Base-by-base conservation (phyloP, 1,139 yeast species). In the Suzukiozyma palmioleophila region DNA sequence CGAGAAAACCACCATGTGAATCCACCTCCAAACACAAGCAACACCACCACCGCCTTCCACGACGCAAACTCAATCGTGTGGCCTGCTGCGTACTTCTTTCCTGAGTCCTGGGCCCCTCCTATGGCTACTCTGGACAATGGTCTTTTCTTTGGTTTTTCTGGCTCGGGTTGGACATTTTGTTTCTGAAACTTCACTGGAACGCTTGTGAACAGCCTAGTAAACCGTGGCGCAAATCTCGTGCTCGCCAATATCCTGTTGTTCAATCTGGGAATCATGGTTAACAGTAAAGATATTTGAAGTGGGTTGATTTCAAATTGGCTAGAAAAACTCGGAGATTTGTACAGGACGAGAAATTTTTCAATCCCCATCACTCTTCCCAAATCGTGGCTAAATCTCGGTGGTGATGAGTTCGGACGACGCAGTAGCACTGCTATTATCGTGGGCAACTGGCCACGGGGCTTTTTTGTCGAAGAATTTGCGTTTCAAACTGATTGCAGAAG, bases 1-100 rank as follows among this genome's bases (percentile, higher is more conserved):
- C 66, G 63, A 39, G 75, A 70, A 62, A 89, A 88, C 62, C 79
- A 79, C 56, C 68, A 82, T 5, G 89, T 82, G 41, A 84, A 66
- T 0, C 73, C 82, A 32, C 83, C 84, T 15, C 96, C 97, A 27
- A 79, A 77, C 0, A 70, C 71, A 4, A 84, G 46, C 53, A 89
- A 75, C 25, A 87, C 54, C 1, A 78, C 62, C 14, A 86, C 82
- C 0, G 95, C 89, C 54, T 84, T 85, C 96, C 96, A 88, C n/a
- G 92, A 77, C 18, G 92, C 78, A 59, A 86, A 83, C 49, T 86
- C 92, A 39, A 84, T 63, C 35, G 66, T 61, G 44, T 60, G 63
- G 2, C 62, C 57, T 2, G 55, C 52, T n/a, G 69, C 62, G 37
- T 56, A 64, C 42, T 64, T 60, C 41, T 61, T 59, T 32, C 50